Base-by-base conservation (phyloP, 2,329 filamentous ascomycete genomes). In the Trichoderma breve region DNA sequence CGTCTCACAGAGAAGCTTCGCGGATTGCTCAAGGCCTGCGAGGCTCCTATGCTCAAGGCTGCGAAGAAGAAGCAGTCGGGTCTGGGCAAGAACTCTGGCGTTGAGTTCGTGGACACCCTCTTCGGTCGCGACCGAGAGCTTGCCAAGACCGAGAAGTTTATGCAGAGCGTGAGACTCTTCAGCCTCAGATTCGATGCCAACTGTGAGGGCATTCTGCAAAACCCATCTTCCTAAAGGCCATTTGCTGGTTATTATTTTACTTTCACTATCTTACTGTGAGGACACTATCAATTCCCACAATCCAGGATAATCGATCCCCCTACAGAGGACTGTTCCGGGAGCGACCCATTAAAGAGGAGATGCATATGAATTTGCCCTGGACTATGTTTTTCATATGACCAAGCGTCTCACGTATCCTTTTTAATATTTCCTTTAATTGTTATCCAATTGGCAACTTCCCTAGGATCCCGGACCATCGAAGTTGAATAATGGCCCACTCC, bases 171-270 rank as follows among this genome's bases (percentile, higher is more conserved):
- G 79, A 89, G 93, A 64, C 86, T 95, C 43, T 99, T 95, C 93
- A 94, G 93, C 81, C 90, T 97, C 83, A 92, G 95, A 61, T 99
- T 98, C 82, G 94, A 98, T 79, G 93, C 93, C 81, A 98, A 98
- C 86, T 97, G 94, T 83, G 93, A 97, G 78, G 93, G 95, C 32
- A 95, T 98, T 76, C 86, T 98, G 73, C 84, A 83, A 76, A 85
- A 86, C 78, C 90, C 90, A 53, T 86, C 85, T 76, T 82, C 84
- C 78, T 91, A 87, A 79, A 68, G 58, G 73, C 75, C 71, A 28
- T 8, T n/a, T 34, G 2, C 14, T 12, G 14, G 39, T 36, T 24
- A 55, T 18, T 21, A 55, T 18, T 21, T n/a, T 60, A n/a, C 30
- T 12, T 60, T 60, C 14, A 6, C 28, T 9, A 21, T 5, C 57